Percentiles rank a stretch among this genome's conserved stretches.
Evolutionary conservation across 768 basidiomycete species (phyloP).

Genomic region (Boletus rufocinnamomeus): DNA sequence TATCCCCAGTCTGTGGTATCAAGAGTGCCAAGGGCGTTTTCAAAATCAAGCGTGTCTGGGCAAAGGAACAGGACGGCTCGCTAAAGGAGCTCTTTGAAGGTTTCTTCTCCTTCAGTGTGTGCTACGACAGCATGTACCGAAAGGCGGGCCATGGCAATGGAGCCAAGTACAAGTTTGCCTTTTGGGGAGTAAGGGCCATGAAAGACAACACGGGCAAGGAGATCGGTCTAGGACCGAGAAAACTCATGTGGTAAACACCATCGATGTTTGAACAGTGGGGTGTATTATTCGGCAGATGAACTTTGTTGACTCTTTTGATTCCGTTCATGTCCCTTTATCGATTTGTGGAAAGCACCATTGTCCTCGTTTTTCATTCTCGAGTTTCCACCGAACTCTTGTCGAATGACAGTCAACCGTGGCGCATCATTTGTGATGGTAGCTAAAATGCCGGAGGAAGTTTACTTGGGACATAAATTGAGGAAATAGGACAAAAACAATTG

Average conservation of each 20-base stretch:
- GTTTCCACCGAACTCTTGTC: background rate
- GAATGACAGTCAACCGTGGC: background rate
- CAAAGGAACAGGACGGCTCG: slow-evolving; percentile 18
- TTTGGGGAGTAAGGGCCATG: slow-evolving; percentile 43
- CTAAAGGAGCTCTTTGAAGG: slow-evolving; percentile 43
- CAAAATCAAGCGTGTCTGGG: slow-evolving; percentile 40
- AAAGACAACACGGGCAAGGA: slow-evolving; percentile 36
- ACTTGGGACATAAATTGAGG: too few species aligned
- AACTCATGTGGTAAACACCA: slow-evolving; percentile 6
- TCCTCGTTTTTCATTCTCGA: background rate
- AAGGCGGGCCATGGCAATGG: slow-evolving; percentile 40
- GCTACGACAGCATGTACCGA: slow-evolving; percentile 36
- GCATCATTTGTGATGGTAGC: background rate
- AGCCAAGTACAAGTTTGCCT: slow-evolving; percentile 30
- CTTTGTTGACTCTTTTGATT: background rate
- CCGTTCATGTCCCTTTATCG: background rate
- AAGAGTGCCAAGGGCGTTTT: slow-evolving; percentile 36
- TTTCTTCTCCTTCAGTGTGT: slow-evolving; percentile 38
- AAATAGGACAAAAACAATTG: too few species aligned
- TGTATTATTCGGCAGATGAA: background rate
- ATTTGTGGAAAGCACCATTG: slow-evolving; percentile 3
- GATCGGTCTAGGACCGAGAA: slow-evolving; percentile 36
- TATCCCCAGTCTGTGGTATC: slow-evolving; percentile 36
- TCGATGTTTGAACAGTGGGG: background rate
- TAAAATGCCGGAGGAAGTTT: too few species aligned